Conservation (phyloP, 805 yeast genomes). For the Kuraishia ogatae region DNA sequence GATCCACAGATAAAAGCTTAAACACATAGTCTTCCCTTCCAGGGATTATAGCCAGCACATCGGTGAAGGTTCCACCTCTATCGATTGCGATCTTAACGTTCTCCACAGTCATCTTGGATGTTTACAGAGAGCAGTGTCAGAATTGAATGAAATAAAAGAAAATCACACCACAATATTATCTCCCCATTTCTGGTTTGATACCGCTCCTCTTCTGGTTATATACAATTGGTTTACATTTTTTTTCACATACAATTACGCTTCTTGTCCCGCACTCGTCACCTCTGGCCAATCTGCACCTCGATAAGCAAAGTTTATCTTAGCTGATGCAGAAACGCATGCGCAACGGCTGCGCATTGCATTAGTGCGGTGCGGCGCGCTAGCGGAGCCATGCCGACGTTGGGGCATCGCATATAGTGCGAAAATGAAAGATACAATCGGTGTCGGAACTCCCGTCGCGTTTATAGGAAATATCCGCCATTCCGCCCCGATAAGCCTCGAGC, state of each 20-base stretch:
- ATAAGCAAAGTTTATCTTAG: neutral
- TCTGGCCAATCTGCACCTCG: neutral
- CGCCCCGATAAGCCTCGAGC: neutral
- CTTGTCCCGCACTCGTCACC: neutral
- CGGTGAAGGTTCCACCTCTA: conserved; percentile 92
- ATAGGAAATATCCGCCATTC: neutral
- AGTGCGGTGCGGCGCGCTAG: neutral
- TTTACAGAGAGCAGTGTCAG: neutral
- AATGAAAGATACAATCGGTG: neutral
- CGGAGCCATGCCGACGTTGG: neutral
- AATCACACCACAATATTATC: neutral
- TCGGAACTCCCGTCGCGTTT: neutral
- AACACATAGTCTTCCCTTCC: conserved; percentile 60
- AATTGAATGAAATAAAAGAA: too few relatives aligned
- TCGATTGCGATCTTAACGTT: conserved; percentile 8
- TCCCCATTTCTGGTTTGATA: neutral
- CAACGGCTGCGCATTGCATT: neutral
- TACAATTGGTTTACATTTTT: neutral
- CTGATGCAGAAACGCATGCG: neutral
- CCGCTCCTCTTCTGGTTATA: neutral
- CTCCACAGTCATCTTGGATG: neutral
- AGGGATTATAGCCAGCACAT: conserved; percentile 40
- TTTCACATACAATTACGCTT: too few relatives aligned
- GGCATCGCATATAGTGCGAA: neutral
- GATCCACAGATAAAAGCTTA: conserved; percentile 83